Base-by-base conservation (phyloP, 345 rosid genomes). In the Cardiospermum halicacabum region DNA sequence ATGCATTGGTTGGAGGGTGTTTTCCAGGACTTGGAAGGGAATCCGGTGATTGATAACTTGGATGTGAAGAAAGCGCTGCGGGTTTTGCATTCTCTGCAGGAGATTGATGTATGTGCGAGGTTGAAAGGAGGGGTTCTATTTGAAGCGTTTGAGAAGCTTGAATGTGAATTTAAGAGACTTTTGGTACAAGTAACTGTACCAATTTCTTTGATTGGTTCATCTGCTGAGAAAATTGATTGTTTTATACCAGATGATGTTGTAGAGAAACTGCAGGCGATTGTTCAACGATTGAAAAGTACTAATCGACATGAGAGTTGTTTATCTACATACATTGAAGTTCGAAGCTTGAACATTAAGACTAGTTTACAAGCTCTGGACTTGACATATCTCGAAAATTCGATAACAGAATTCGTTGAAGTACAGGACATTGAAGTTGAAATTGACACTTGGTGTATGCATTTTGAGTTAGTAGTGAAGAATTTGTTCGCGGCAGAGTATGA, bases 1-100 rank as follows among this genome's bases (percentile, higher is more conserved):
- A 75, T 85, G 67, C 87, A 65, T 39, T 93, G 98, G 96, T 43
- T 90, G 63, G 72, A 85, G 73, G 89, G 79, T 4, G 72, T 83
- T 13, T 68, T 74, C 11, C 75, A 80, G 56, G 79, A 78, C 58
- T 42, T 85, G 25, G 70, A 78, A 63, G 89, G 81, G 16, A 79
- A 76, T 26, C 70, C 49, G 10, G 69, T 72, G 60, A 70, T 74
- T 54, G 49, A 75, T 37, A 26, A 68, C 56, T 53, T 50, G 19
- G 77, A 77, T 9, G 73, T 90, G 62, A 75, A 69, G 67, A 80
- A 65, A 72, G 78, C 78, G 0, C 64, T 88, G 21, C 37, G 65
- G 12, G 80, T 81, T 61, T 72, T 90, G 18, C 72, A 26, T 10
- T 78, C 80, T 32, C 7, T 90, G 74, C 78, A 80, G 62, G 80